Conservation (phyloP, 192 early-diverging fungal genomes). For the Linnemannia schmuckeri region DNA sequence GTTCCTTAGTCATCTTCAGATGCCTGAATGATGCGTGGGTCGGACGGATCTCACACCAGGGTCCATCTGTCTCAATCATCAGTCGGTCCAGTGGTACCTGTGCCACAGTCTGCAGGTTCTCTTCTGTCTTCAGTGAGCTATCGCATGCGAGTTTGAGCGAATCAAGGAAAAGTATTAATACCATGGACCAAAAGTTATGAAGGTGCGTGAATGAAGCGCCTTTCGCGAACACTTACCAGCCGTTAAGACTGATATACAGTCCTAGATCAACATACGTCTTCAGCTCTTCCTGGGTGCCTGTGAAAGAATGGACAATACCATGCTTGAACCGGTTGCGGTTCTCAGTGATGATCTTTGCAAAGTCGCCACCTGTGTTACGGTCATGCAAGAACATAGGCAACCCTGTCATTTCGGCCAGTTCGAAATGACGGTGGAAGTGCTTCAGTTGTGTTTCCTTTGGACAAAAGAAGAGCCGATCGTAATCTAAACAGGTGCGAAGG, state of each 20-base stretch:
- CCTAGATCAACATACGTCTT: slow-evolving; percentile 72
- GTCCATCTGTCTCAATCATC: slow-evolving; percentile 94
- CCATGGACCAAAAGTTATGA: neutral
- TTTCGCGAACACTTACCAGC: slow-evolving; percentile 66
- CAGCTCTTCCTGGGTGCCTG: slow-evolving; percentile 76
- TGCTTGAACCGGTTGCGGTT: slow-evolving; percentile 71
- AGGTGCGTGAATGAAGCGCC: neutral
- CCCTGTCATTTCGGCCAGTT: slow-evolving; percentile 76
- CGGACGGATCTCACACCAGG: slow-evolving; percentile 91
- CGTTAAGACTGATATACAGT: slow-evolving; percentile 93
- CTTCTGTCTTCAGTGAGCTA: slow-evolving; percentile 86
- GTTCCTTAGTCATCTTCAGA: slow-evolving; percentile 50
- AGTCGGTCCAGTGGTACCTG: slow-evolving; percentile 82
- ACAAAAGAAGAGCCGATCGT: slow-evolving; percentile 90
- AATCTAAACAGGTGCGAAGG: slow-evolving; percentile 67
- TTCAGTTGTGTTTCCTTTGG: slow-evolving; percentile 77
- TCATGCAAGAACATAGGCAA: slow-evolving; percentile 94
- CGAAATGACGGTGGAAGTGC: slow-evolving; percentile 85
- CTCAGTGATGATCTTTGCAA: slow-evolving; percentile 37
- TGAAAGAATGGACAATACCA: slow-evolving; percentile 94
- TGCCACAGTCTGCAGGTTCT: slow-evolving; percentile 80
- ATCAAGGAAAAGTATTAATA: neutral
- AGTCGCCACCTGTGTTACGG: slow-evolving; percentile 74
- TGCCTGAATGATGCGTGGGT: slow-evolving; percentile 86
- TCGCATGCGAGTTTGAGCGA: no score